Conservation (phyloP, 208 protist species). For the Acanthamoeba sp. region DNA sequence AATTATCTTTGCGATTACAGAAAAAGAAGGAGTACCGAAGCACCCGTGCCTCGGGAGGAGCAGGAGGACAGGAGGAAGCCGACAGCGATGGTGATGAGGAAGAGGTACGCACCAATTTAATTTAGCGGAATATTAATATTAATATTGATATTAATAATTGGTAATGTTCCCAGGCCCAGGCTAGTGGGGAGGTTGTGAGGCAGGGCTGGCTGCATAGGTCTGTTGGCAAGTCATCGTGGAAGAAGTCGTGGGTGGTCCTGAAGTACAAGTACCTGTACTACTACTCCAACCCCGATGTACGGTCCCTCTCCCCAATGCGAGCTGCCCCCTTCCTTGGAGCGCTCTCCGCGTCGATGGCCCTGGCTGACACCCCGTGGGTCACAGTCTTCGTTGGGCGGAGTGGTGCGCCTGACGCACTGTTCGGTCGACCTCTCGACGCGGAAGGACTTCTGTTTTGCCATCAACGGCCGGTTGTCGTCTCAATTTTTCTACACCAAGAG, state of each 20-base stretch:
- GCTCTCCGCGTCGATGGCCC: not conserved
- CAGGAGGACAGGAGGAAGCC: slow-evolving; percentile 35
- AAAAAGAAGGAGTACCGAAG: slow-evolving; percentile 67
- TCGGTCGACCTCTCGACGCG: slow-evolving; percentile 29
- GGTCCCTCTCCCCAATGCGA: not conserved
- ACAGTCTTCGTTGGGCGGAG: slow-evolving; percentile 24
- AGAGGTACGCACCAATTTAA: not conserved
- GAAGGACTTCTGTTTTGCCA: slow-evolving; percentile 63
- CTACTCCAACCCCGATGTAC: slow-evolving; percentile 60
- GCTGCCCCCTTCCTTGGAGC: no score
- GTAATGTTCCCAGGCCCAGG: not conserved
- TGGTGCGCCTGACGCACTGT: slow-evolving; percentile 68
- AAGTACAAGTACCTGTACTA: slow-evolving; percentile 68
- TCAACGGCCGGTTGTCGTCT: slow-evolving; percentile 60
- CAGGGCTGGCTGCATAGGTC: slow-evolving; percentile 51
- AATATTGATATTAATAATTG: not conserved
- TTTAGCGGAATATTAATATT: not conserved
- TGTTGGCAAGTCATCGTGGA: slow-evolving; percentile 9
- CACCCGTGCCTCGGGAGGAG: not conserved
- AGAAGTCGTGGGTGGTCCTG: slow-evolving; percentile 66
- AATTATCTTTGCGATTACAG: not conserved
- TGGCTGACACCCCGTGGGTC: no score
- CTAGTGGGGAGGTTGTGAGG: slow-evolving; percentile 16
- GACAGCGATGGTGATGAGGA: slow-evolving; percentile 46
- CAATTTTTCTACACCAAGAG: slow-evolving; percentile 56